phyloP scores from a whole-genome alignment of 2,329 filamentous ascomycete species.

The Didymella pinodella region DNA sequence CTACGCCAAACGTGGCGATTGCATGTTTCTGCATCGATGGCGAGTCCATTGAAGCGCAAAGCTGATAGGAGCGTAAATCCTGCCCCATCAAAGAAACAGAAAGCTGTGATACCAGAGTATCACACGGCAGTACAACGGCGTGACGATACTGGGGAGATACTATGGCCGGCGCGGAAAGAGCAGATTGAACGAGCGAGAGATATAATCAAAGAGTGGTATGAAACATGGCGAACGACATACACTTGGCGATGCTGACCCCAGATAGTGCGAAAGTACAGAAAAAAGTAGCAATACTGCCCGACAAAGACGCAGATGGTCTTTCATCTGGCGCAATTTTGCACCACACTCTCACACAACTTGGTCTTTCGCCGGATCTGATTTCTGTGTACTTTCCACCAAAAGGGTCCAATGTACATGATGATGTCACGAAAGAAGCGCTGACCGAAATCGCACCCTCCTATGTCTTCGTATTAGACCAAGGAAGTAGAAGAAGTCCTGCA shows the following conservation, averaged over 20 bases:
- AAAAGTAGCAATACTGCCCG: constrained; percentile 68
- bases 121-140: constrained; percentile 40
- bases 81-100: constrained; percentile 37
- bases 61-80: constrained; percentile 27
- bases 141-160: constrained; percentile 53
- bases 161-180: constrained; percentile 68
- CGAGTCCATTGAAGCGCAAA: constrained; percentile 44
- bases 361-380: constrained; percentile 62
- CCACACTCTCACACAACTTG: constrained; percentile 66
- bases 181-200: constrained; percentile 64
- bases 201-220: constrained; percentile 67
- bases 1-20: constrained; percentile 3
- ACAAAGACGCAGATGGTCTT: constrained; percentile 74
- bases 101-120: constrained; percentile 42
- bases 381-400: constrained; percentile 67
- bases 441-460: constrained; percentile 60
- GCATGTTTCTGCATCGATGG: constrained; percentile 27
- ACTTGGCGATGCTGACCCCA: constrained; percentile 7
- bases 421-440: constrained; percentile 62
- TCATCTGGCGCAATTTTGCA: constrained; percentile 70
- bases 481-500: constrained; percentile 63
- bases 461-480: constrained; percentile 72
- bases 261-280: constrained; percentile 60
- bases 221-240: background rate
- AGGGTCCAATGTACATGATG: constrained; percentile 65